Conservation (phyloP, 2,329 filamentous ascomycete species). For the Sporothrix inflata region DNA sequence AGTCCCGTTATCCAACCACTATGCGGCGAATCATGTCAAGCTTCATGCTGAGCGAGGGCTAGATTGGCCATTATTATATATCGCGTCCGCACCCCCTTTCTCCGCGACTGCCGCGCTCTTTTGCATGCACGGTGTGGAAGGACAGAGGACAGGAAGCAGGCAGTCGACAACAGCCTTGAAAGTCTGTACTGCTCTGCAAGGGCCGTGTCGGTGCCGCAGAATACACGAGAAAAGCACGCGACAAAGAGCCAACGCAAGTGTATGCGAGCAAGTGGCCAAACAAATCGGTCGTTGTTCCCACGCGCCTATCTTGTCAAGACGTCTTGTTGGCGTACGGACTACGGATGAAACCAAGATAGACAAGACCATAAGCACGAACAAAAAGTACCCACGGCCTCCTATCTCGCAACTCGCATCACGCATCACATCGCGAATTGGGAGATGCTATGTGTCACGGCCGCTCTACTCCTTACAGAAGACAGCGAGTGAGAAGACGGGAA, state of each 20-base stretch:
- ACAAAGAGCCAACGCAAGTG: not conserved
- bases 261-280: not conserved
- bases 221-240: not conserved
- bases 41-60: not conserved
- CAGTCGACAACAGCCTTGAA: no score
- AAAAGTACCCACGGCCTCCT: not conserved
- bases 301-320: not conserved
- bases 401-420: not conserved
- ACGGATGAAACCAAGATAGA: not conserved
- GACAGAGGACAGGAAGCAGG: not conserved
- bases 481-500: not conserved
- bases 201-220: not conserved
- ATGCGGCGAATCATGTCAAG: not conserved
- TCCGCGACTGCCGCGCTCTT: not conserved
- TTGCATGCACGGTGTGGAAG: not conserved
- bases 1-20: not conserved
- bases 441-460: not conserved
- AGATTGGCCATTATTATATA: not conserved
- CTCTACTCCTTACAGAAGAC: not conserved
- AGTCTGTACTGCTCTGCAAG: not conserved
- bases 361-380: not conserved
- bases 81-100: not conserved
- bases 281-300: not conserved
- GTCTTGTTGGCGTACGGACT: not conserved
- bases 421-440: not conserved